A percentile compares a stretch with the other conserved stretches of the same genome.
phyloP scores from a whole-genome alignment of 805 yeast species.

The Ogataea ganodermae region DNA sequence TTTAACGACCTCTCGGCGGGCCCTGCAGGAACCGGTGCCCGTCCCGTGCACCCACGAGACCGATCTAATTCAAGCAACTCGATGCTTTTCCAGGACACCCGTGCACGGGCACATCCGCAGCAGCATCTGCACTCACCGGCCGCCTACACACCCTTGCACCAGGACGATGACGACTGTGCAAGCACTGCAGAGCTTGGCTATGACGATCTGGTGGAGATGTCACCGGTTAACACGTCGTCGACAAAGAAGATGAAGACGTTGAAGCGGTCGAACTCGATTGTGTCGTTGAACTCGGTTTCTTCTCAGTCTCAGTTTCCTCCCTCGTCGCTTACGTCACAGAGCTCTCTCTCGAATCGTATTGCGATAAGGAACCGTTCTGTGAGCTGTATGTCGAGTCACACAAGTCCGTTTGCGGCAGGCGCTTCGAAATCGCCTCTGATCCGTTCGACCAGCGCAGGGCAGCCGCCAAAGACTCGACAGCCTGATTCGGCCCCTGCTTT shows the following conservation, averaged over 20 bases:
- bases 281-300: conserved; percentile 28
- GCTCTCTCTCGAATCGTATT: conserved; percentile 7
- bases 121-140: conserved; percentile 14
- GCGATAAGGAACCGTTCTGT: conserved; percentile 21
- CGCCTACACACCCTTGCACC: conserved; percentile 21
- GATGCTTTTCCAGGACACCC: conserved; percentile 10
- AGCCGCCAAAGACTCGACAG: neutral
- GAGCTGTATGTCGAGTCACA: conserved; percentile 14
- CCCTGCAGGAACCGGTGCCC: neutral
- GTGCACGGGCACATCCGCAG: conserved; percentile 1
- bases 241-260: conserved; percentile 32
- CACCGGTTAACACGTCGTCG: conserved; percentile 29
- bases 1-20: neutral
- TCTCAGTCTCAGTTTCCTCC: conserved; percentile 26
- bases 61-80: conserved; percentile 27
- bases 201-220: conserved; percentile 25
- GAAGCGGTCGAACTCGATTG: conserved; percentile 32
- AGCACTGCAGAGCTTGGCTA: conserved; percentile 8
- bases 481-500: conserved; percentile 6
- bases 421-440: conserved; percentile 15
- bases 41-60: conserved; percentile 10
- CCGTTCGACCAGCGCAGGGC: conserved; percentile 1
- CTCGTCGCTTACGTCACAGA: conserved; percentile 6
- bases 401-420: conserved; percentile 5
- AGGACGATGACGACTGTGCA: conserved; percentile 19